These are phyloP conservation scores for Lentithecium fluviatile DNA, from an alignment of 495 filamentous ascomycete species.

Conservation along the genomic window DNA sequence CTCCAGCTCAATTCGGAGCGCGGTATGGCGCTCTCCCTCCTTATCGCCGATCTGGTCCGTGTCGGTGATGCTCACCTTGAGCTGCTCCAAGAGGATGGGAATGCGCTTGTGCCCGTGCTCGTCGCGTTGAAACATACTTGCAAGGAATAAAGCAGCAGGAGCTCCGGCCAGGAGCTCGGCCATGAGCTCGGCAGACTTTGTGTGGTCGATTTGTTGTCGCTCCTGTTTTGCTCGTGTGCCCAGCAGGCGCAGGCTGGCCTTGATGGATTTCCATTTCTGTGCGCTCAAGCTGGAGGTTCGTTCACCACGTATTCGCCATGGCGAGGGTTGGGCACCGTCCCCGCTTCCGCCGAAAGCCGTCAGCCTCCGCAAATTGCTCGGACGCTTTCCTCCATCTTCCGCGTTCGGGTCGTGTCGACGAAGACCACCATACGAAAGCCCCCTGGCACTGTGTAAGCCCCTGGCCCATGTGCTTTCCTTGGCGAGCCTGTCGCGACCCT, in stretches of 20 bases:
- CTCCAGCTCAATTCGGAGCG: slow-evolving; percentile 90
- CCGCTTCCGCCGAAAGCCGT: slow-evolving; percentile 66
- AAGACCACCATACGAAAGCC: slow-evolving; percentile 53
- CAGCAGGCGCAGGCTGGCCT: slow-evolving; percentile 77
- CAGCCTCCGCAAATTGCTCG: slow-evolving; percentile 70
- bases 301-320: slow-evolving; percentile 56
- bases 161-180: slow-evolving; percentile 89
- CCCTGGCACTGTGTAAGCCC: slow-evolving; percentile 54
- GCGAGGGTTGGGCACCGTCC: slow-evolving; percentile 45
- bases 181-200: slow-evolving; percentile 94
- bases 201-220: slow-evolving; percentile 70
- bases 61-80: slow-evolving; percentile 83
- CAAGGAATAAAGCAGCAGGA: slow-evolving; percentile 87
- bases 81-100: slow-evolving; percentile 89
- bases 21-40: slow-evolving; percentile 73
- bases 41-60: slow-evolving; percentile 54
- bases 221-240: slow-evolving; percentile 77
- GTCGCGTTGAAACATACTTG: slow-evolving; percentile 95
- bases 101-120: slow-evolving; percentile 94
- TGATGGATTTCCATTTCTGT: slow-evolving; percentile 83
- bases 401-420: slow-evolving; percentile 39
- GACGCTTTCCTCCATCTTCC: slow-evolving; percentile 52
- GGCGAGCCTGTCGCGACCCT: slow-evolving; percentile 72
- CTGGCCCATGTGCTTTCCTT: slow-evolving; percentile 57
- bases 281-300: slow-evolving; percentile 74